Evolutionary conservation across 1,284 basidiomycete species (phyloP).

Genomic region (Cutaneotrichosporon spelunceum): DNA sequence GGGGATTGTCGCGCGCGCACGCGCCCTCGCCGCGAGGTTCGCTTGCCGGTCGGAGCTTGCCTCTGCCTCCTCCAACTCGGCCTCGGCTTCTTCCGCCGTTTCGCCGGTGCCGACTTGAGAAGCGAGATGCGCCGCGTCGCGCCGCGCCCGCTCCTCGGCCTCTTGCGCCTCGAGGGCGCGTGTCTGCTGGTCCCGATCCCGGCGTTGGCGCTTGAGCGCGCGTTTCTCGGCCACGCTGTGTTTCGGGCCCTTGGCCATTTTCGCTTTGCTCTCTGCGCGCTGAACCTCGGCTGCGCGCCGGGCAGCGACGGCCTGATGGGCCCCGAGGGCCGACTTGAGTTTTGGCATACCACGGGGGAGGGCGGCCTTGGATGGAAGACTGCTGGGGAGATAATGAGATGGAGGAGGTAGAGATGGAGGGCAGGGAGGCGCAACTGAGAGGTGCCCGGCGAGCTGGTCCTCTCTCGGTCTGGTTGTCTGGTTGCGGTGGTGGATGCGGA

Average conservation of each 20-base stretch:
- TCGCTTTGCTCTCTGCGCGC: slow-evolving; percentile 10
- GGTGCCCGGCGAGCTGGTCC: too few relatives aligned
- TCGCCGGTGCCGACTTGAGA: neutral
- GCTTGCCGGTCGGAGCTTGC: neutral
- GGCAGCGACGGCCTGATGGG: slow-evolving; percentile 27
- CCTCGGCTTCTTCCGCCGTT: slow-evolving; percentile 1
- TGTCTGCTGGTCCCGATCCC: slow-evolving; percentile 8
- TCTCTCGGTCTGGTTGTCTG: too few relatives aligned
- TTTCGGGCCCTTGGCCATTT: slow-evolving; percentile 23
- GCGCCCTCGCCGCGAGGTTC: neutral
- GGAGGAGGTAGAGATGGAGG: neutral
- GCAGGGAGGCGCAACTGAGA: too few relatives aligned
- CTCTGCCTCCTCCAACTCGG: neutral
- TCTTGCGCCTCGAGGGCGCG: slow-evolving; percentile 8
- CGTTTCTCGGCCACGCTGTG: slow-evolving; percentile 28
- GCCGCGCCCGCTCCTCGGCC: slow-evolving; percentile 2
- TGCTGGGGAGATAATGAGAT: too few relatives aligned
- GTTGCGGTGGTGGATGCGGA: too few relatives aligned
- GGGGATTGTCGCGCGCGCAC: slow-evolving; percentile 55
- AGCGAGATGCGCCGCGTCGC: neutral
- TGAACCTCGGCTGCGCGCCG: slow-evolving; percentile 20
- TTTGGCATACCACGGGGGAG: slow-evolving; percentile 9
- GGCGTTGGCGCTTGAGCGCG: slow-evolving; percentile 25
- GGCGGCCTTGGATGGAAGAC: too few relatives aligned
- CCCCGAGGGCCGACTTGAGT: slow-evolving; percentile 34